Evolutionary conservation across 2,329 filamentous ascomycete genomes (phyloP).

Genomic region (Colletotrichum sp.): DNA sequence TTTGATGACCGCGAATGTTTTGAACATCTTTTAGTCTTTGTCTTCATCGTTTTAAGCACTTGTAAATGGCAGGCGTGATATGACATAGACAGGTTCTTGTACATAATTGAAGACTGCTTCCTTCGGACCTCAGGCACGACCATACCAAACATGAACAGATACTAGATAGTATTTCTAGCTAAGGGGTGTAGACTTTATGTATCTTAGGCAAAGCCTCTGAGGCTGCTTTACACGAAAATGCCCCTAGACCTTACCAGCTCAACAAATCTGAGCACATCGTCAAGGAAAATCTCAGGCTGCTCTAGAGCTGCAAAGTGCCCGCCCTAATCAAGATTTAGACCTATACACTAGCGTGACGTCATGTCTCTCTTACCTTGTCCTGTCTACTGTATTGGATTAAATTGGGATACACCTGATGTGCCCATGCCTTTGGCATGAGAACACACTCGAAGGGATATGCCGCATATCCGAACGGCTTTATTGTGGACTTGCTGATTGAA

Average conservation of each 20-base stretch:
- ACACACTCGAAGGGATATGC: not conserved
- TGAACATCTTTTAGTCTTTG: not conserved
- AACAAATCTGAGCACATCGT: not conserved
- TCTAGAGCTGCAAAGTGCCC: not conserved
- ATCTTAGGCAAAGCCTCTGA: not conserved
- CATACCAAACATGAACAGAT: not conserved
- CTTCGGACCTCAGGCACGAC: not conserved
- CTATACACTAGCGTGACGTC: not conserved
- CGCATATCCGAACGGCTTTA: not conserved
- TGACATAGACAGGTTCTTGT: not conserved
- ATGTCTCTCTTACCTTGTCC: not conserved
- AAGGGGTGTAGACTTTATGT: not conserved
- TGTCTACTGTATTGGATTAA: not conserved
- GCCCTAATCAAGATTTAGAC: not conserved
- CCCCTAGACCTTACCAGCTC: not conserved
- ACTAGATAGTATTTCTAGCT: not conserved
- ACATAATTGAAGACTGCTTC: not conserved
- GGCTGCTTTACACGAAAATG: not conserved
- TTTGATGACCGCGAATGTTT: not conserved
- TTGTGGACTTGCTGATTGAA: not conserved
- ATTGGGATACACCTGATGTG: not conserved
- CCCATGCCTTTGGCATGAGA: not conserved
- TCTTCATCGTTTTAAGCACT: not conserved
- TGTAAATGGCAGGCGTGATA: not conserved
- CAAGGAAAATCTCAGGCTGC: not conserved